Conservation (phyloP, 176 grass and related monocot genomes). For the bread wheat (Triticum aestivum) region IWGSC_CS_RefSeq_v2.1 NC_057809.1:451096833-451097332, state of each 20-base stretch:
- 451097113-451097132: neutral
- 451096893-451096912: slow-evolving; percentile 75
- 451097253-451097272: slow-evolving; percentile 65
- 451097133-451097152: slow-evolving; percentile 9
- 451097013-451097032: neutral
- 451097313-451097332: slow-evolving; percentile 24
- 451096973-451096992: slow-evolving; percentile 72
- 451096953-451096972: slow-evolving; percentile 55
- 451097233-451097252: slow-evolving; percentile 89
- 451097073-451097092: slow-evolving; percentile 31
- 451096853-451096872: slow-evolving; percentile 55
- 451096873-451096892: slow-evolving; percentile 68
- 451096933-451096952: slow-evolving; percentile 63
- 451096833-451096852: slow-evolving; percentile 24
- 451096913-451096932: slow-evolving; percentile 71
- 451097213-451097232: slow-evolving; percentile 77
- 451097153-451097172: slow-evolving; percentile 46
- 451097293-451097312: neutral
- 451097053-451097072: neutral
- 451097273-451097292: slow-evolving; percentile 56
- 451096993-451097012: slow-evolving; percentile 64
- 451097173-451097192: slow-evolving; percentile 75
- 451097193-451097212: slow-evolving; percentile 71
- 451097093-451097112: neutral
- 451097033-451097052: neutral